Evolutionary conservation across 768 basidiomycete genomes (phyloP), one percentile per base, ranked within the genome.

Genomic region (Tricholoma flavovirens): DNA sequence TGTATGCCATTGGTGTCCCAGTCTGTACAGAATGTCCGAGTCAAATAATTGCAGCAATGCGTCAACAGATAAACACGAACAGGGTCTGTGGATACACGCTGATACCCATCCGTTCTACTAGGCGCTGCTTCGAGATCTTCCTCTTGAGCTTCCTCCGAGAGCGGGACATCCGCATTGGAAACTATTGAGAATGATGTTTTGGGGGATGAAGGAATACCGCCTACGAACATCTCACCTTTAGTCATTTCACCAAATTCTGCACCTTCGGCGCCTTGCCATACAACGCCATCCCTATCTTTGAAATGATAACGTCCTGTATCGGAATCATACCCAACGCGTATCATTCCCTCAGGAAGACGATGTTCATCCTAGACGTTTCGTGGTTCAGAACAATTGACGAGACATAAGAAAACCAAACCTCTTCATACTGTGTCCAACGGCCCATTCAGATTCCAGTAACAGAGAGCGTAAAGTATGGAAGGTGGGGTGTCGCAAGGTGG

Each of bases 321-420:
- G 3, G 84, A 73, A 69, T 92, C 89, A 64, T 90, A 91, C 10
- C 88, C 89, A 55, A 87, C 80, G 32, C 89, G 82, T 58, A 82
- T 73, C 80, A 83, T 78, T 51, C 81, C 81, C 56, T 77, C 77
- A 11, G 81, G 80, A 6, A 83, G 70, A 33, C 80, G 76, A 65
- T 76, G 72, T 50, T 74, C 75, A 61, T 83, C 80, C 80, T 82
- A 46, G 61, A 11, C 8, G 17, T 17, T 49, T 49, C 26, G 26
- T 1, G 3, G 1, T 65, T 67, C 21, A 35, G 56, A 43, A 30
- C 38, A 53, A 11, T 45, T 5, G 35, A 36, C 51, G 5, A 50
- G 30, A 21, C n/a, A 30, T 54, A 3, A 30, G 38, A 49, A 10
- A 26, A n/a, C 57, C 71, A 3, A 33, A 77, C 77, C 61, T 77